Evolutionary conservation across 345 rosid genomes (phyloP).

Genomic region (Citropsis articulata): DNA sequence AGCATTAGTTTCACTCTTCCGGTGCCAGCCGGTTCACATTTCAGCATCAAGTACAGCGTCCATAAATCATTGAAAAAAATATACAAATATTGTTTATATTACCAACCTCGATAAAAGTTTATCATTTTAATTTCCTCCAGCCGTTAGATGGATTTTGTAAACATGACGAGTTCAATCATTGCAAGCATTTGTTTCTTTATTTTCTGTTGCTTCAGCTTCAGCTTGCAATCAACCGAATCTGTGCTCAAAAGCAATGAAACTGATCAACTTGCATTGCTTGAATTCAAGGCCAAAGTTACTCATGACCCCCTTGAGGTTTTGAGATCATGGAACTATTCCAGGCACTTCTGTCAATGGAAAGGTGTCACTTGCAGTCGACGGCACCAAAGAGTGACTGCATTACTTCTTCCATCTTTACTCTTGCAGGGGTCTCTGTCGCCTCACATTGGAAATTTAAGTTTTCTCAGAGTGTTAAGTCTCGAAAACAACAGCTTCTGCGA

Average conservation of each 20-base stretch:
- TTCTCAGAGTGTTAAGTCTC: conserved; percentile 13
- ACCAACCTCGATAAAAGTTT: no score
- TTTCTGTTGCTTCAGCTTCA: not conserved
- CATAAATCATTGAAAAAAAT: no score
- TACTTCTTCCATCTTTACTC: no score
- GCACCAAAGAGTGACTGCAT: no score
- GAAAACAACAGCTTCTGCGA: not conserved
- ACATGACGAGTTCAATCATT: not conserved
- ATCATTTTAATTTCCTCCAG: no score
- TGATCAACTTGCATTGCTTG: conserved; percentile 5
- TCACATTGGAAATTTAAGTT: not conserved
- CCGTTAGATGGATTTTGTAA: not conserved
- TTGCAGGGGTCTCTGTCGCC: no score
- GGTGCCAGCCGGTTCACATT: no score
- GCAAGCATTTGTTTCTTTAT: not conserved
- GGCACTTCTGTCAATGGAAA: not conserved
- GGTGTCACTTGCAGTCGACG: not conserved
- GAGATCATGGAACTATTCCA: not conserved
- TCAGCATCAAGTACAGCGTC: no score
- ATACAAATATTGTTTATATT: no score
- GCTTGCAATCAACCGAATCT: not conserved
- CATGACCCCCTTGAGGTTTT: not conserved
- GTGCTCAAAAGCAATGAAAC: not conserved
- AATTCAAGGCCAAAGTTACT: not conserved
- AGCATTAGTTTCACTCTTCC: no score